Percentiles rank a stretch among this genome's conserved stretches.
These are phyloP conservation scores for Carex arenaria DNA, from an alignment of 202 grass and related monocot genomes.

Conservation along the genomic window DNA sequence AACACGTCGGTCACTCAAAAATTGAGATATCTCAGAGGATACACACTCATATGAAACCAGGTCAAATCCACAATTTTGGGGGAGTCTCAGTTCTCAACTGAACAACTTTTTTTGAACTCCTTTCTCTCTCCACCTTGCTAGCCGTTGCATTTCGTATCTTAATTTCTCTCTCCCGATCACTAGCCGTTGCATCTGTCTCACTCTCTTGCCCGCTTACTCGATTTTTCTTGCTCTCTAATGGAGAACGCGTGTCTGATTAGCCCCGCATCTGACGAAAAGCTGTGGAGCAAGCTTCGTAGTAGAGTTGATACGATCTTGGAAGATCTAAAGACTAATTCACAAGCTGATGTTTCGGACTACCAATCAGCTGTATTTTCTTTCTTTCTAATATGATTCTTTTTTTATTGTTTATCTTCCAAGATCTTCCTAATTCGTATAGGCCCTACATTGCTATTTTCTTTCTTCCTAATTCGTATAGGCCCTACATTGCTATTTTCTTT, in stretches of 20 bases:
- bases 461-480: no score
- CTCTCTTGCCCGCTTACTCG: neutral
- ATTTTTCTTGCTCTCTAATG: slow-evolving; percentile 25
- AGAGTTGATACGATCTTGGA: slow-evolving; percentile 75
- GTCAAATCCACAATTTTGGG: no score
- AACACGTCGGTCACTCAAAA: no score
- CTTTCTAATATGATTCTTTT: neutral
- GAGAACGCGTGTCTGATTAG: slow-evolving; percentile 43
- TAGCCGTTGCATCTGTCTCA: slow-evolving; percentile 36
- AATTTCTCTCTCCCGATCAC: neutral
- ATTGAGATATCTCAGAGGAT: no score
- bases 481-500: no score
- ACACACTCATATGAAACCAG: no score
- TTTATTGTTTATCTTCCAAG: neutral
- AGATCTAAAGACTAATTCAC: slow-evolving; percentile 30
- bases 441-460: no score
- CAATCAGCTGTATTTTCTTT: neutral
- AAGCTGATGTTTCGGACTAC: neutral
- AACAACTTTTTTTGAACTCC: neutral
- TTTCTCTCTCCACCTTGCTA: slow-evolving; percentile 28
- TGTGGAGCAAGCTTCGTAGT: slow-evolving; percentile 68
- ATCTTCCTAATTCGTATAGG: no score
- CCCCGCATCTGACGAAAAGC: slow-evolving; percentile 65
- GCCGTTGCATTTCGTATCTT: slow-evolving; percentile 37
- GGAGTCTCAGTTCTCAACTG: neutral